Percentiles rank a stretch among this genome's conserved stretches.
phyloP scores from a whole-genome alignment of 495 filamentous ascomycete species.

The Neurospora sp. region DNA sequence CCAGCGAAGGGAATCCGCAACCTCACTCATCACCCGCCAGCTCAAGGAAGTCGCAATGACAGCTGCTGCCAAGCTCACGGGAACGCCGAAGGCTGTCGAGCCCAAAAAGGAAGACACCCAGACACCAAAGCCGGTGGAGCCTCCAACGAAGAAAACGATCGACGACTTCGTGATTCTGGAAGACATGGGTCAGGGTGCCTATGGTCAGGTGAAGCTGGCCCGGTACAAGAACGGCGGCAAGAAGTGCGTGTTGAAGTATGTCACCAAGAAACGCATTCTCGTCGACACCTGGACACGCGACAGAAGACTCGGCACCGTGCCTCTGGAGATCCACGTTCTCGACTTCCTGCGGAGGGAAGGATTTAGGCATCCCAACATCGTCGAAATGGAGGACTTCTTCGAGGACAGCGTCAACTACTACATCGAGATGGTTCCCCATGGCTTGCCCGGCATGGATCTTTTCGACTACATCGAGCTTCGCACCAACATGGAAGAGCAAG shows the following conservation, averaged over 20 bases:
- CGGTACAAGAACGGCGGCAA: constrained; percentile 71
- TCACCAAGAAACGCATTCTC: constrained; percentile 92
- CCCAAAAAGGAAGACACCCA: constrained; percentile 25
- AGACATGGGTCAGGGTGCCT: constrained; percentile 97
- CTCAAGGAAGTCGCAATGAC: constrained; percentile 56
- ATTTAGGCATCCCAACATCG: constrained; percentile 85
- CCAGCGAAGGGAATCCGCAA: constrained; percentile 26
- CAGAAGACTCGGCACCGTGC: constrained; percentile 88
- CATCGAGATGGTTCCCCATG: constrained; percentile 96
- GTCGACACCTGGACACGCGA: constrained; percentile 99
- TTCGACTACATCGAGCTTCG: constrained; percentile 98
- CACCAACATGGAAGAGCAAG: constrained; percentile 89
- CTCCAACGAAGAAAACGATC: constrained; percentile 65
- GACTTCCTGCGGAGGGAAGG: constrained; percentile 87
- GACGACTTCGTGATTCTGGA: constrained; percentile 87
- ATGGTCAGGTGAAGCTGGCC: constrained; percentile 95
- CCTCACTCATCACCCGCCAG: constrained; percentile 62
- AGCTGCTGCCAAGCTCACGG: constrained; percentile 37
- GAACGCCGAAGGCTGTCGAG: constrained; percentile 20
- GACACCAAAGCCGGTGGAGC: constrained; percentile 11
- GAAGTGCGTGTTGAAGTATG: constrained; percentile 93
- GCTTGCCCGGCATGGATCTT: constrained; percentile 94
- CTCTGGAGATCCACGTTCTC: constrained; percentile 93
- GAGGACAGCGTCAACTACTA: constrained; percentile 98
- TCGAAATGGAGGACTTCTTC: constrained; percentile 98